These are phyloP conservation scores for Zelopaecilomyces penicillatus DNA, from an alignment of 2,329 filamentous ascomycete genomes.

Conservation along the genomic window DNA sequence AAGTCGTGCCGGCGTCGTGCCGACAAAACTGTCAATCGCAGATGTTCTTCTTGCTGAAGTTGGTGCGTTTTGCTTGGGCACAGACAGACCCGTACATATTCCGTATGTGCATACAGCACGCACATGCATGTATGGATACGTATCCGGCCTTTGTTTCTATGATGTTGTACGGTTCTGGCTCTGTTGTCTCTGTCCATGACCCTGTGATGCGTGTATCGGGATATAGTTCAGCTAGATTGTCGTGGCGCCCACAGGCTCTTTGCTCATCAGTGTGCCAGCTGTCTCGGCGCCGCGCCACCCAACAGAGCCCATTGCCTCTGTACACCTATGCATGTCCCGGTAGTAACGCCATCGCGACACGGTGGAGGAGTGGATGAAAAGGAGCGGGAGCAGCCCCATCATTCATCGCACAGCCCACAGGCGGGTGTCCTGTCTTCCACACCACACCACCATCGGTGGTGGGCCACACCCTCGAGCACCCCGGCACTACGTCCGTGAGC, in stretches of 20 bases:
- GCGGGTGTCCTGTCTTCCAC: too few species aligned
- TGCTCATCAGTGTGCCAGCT: constrained; percentile 1
- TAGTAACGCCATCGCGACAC: constrained; percentile 2
- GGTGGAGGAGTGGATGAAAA: too few species aligned
- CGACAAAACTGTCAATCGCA: too few species aligned
- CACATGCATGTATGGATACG: too few species aligned
- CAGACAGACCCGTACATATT: too few species aligned
- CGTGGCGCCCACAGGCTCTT: constrained; percentile 1
- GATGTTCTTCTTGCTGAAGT: too few species aligned
- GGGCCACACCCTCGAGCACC: background rate
- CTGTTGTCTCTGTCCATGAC: background rate
- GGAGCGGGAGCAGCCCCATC: too few species aligned
- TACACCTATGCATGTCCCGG: background rate
- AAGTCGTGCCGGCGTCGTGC: too few species aligned
- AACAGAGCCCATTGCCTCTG: background rate
- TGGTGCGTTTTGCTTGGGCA: too few species aligned
- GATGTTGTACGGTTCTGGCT: constrained; percentile 5
- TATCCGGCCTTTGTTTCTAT: background rate
- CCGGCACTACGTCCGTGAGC: constrained; percentile 9
- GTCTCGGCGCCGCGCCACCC: constrained; percentile 2
- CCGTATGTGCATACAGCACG: too few species aligned
- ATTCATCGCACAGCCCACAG: too few species aligned
- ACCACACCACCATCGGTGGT: background rate
- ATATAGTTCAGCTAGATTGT: constrained; percentile 1
- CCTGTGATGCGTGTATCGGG: constrained; percentile 5